Evolutionary conservation across 192 early-diverging fungal species (phyloP), one percentile per base, ranked within the genome.

Genomic region (Gorgonomyces haynaldii): DNA sequence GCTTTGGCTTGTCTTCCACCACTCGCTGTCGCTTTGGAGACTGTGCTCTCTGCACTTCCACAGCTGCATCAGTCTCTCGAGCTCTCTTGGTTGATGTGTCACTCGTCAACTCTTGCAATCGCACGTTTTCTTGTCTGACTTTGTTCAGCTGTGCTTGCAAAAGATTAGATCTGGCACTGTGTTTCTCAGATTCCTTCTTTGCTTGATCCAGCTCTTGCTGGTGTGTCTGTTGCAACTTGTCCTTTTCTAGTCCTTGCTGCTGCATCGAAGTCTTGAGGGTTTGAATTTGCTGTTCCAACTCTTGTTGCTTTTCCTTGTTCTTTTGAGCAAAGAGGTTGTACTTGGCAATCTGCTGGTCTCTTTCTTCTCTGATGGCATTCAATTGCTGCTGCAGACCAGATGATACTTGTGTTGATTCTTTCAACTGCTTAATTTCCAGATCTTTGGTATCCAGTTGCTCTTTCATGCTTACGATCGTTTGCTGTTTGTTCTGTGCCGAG

Each of bases 261-360:
- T n/a, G n/a, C n/a, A n/a, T n/a, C n/a, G n/a, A n/a, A n/a, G n/a
- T n/a, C n/a, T n/a, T n/a, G n/a, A n/a, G n/a, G n/a, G n/a, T n/a
- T n/a, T n/a, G n/a, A n/a, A n/a, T n/a, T 41, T 41, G 16, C 19
- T 21, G 15, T 22, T 9, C 24, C 44, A 19, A 8, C 26, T 12
- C 24, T 35, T 13, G 10, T 29, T 30, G 17, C 60, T 56, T 50
- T 56, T 51, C 59, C 53, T 57, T 45, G 52, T 58, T 64, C 42
- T 42, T 38, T 50, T 28, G n/a, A n/a, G n/a, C n/a, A n/a, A n/a
- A n/a, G n/a, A n/a, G n/a, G n/a, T n/a, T n/a, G n/a, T n/a, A n/a
- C 45, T 30, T 34, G 8, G 27, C 24, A 12, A 46, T 20, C 6
- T 32, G 3, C 15, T 46, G 45, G 8, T 46, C 45, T 4, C n/a